Evolutionary conservation across 306 rosid species (phyloP).

Genomic region (Clitoria ternatea): DNA sequence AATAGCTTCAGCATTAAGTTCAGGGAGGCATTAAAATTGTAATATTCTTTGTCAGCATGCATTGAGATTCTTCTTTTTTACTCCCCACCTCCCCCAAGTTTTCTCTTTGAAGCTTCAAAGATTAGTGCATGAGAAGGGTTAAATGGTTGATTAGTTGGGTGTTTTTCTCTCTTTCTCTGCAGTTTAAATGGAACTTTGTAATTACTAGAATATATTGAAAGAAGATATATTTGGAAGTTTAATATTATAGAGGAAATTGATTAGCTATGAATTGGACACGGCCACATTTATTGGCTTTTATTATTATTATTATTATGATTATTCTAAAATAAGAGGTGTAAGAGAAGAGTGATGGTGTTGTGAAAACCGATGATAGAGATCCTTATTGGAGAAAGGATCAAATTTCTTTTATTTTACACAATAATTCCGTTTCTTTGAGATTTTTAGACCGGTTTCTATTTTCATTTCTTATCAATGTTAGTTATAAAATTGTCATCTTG

Average conservation of each 20-base stretch:
- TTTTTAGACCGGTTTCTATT: too few relatives aligned
- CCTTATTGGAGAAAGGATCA: too few relatives aligned
- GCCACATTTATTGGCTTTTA: background rate
- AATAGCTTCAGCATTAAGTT: slow-evolving; percentile 64
- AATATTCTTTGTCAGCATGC: slow-evolving; percentile 4
- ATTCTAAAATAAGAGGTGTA: too few relatives aligned
- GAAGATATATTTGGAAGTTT: background rate
- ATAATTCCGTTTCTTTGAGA: too few relatives aligned
- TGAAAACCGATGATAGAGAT: too few relatives aligned
- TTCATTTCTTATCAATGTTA: too few relatives aligned
- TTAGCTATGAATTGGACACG: background rate
- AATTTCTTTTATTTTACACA: too few relatives aligned
- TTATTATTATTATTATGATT: too few relatives aligned
- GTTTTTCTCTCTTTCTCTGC: background rate
- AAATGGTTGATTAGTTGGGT: background rate
- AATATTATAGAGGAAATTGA: background rate
- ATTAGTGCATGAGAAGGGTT: background rate
- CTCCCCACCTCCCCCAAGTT: background rate
- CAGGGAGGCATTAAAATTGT: slow-evolving; percentile 60
- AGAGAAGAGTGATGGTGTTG: too few relatives aligned
- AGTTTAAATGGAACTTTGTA: slow-evolving; percentile 31
- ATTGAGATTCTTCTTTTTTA: background rate
- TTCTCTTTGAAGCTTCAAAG: slow-evolving; percentile 10
- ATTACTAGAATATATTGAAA: slow-evolving; percentile 16
- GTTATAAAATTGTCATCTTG: too few relatives aligned